Base-by-base conservation (phyloP, 1,284 basidiomycete genomes). In the Rhodotorula sp. region DNA sequence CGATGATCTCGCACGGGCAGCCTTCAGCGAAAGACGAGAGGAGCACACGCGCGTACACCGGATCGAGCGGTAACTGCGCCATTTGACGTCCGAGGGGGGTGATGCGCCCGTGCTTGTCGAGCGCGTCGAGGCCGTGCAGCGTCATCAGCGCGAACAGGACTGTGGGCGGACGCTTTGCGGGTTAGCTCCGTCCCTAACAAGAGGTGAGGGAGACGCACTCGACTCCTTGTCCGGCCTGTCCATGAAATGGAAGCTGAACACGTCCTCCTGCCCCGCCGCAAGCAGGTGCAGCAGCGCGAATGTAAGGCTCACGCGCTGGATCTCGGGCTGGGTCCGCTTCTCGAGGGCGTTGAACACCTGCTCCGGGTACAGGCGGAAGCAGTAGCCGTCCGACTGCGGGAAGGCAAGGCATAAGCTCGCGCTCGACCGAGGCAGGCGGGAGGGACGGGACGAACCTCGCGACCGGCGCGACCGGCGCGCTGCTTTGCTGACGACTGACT, bases 401-500 rank as follows among this genome's bases (percentile, higher is more conserved):
- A 34, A 50, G 12, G 27, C 54, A 1, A 39, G 54, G 10, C n/a
- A 53, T 27, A 1, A 34, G 22, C 32, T 12, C n/a, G 9, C 39
- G 56, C 9, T 70, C 69, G n/a, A 78, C 71, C 56, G 70, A 76
- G 7, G 73, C 72, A 48, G n/a, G 41, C 0, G 17, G 36, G 22
- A 15, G 37, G 25, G 25, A n/a, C 12, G 5, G 36, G 76, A 82
- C 83, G 68, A 78, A 90, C 88, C 84, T 97, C 91, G 78, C 96
- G 90, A 76, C 97, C 92, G 0, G 92, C 92, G 78, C 96, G 89
- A 82, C 95, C 93, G 48, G 94, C 87, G 57, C 94, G 84, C 83
- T 98, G 92, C 86, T 89, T 88, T 19, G 93, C 91, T 41, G 92
- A 91, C 0, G 92, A 92, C 81, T 92, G 89, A n/a, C 91, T 91